Percentiles rank a stretch among this genome's conserved stretches.
phyloP scores from a whole-genome alignment of 768 basidiomycete species.

The Pholiota molesta region DNA sequence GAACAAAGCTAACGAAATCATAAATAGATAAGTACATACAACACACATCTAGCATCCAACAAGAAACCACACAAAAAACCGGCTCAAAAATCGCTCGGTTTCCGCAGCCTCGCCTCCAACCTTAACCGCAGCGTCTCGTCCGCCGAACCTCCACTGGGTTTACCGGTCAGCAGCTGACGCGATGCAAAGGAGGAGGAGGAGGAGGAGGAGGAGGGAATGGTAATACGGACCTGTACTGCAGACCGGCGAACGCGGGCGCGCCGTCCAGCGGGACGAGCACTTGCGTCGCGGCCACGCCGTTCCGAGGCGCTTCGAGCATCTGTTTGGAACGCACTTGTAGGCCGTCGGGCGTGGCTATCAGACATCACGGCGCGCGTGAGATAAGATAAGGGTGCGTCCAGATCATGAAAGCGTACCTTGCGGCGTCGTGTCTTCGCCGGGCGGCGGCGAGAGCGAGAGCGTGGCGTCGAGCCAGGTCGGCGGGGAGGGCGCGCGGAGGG shows the following conservation, averaged over 20 bases:
- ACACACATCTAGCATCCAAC: no score
- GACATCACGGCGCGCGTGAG: no score
- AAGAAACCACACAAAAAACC: no score
- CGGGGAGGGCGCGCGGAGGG: conserved; percentile 57
- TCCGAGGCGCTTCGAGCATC: conserved; percentile 33
- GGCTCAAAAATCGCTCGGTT: conserved; percentile 21
- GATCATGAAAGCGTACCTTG: no score
- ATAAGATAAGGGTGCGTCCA: no score
- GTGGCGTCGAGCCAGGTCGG: conserved; percentile 60
- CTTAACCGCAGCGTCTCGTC: conserved; percentile 43
- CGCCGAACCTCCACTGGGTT: conserved; percentile 27
- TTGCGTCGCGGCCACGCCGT: conserved; percentile 19
- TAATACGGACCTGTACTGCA: conserved; percentile 43
- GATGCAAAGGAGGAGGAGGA: no score
- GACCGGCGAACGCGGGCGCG: conserved; percentile 18
- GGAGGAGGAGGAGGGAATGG: no score
- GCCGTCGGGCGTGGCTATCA: background rate
- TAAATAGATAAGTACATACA: no score
- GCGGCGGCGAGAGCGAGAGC: conserved; percentile 31
- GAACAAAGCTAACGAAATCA: no score
- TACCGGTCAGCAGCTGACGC: no score
- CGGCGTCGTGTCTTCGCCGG: conserved; percentile 1
- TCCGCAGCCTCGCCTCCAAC: conserved; percentile 46
- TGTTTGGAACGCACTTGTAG: conserved; percentile 39
- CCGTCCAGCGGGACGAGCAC: conserved; percentile 22